Percentiles rank a stretch among this genome's conserved stretches.
phyloP scores from a whole-genome alignment of 2,329 filamentous ascomycete species.

The Sporothrix pallida region DNA sequence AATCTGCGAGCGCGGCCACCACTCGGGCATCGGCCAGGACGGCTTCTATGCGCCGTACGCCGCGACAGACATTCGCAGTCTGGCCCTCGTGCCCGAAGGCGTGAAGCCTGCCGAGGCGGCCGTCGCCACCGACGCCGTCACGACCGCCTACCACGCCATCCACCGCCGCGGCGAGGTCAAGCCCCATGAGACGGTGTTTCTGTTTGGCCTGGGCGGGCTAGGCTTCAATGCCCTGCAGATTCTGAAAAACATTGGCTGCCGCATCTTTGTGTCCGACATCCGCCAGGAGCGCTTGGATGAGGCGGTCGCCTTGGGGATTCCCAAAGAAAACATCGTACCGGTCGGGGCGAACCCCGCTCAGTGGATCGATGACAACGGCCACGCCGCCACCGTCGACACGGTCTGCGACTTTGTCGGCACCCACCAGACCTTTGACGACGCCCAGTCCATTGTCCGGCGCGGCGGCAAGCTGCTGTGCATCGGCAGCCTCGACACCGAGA shows the following conservation, averaged over 20 bases:
- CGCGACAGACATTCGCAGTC: slow-evolving; percentile 2
- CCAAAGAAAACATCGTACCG: neutral
- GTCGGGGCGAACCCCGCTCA: neutral
- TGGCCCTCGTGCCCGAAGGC: slow-evolving; percentile 16
- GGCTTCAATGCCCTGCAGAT: slow-evolving; percentile 27
- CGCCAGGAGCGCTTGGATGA: slow-evolving; percentile 29
- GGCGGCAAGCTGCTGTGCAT: slow-evolving; percentile 28
- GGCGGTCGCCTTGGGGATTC: slow-evolving; percentile 25
- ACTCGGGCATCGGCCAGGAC: slow-evolving; percentile 28
- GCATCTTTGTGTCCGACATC: slow-evolving; percentile 26
- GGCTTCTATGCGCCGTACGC: slow-evolving; percentile 30
- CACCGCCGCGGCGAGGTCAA: slow-evolving; percentile 26
- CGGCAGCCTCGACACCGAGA: slow-evolving; percentile 30
- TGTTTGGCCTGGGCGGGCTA: slow-evolving; percentile 24
- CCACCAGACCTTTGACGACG: slow-evolving; percentile 30
- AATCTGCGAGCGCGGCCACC: slow-evolving; percentile 30
- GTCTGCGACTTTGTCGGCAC: slow-evolving; percentile 28
- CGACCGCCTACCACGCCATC: slow-evolving; percentile 28
- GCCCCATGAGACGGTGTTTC: slow-evolving; percentile 25
- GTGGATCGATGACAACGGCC: neutral
- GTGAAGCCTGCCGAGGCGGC: slow-evolving; percentile 24
- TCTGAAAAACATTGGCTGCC: slow-evolving; percentile 14
- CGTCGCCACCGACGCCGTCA: slow-evolving; percentile 26
- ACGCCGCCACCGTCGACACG: slow-evolving; percentile 3
- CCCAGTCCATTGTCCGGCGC: slow-evolving; percentile 25